These are phyloP conservation scores for Davidsoniella virescens DNA, from an alignment of 2,329 filamentous ascomycete species.

Conservation along the genomic window DNA sequence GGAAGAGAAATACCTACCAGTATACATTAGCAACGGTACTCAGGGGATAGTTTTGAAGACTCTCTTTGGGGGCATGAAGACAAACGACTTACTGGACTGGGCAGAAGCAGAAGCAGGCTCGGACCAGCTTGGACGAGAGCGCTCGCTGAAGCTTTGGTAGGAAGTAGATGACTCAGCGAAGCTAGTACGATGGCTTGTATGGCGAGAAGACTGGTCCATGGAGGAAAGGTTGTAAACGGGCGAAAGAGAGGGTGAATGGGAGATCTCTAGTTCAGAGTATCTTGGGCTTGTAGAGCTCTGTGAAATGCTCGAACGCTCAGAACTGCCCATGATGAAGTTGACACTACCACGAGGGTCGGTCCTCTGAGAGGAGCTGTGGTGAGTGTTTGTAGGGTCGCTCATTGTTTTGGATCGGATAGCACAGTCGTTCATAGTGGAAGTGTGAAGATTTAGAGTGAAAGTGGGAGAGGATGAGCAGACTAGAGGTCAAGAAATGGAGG, in stretches of 20 bases:
- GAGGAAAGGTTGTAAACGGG: slow-evolving; percentile 2
- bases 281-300: too few species aligned
- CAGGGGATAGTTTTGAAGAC: too few species aligned
- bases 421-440: too few species aligned
- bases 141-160: not conserved
- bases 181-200: not conserved
- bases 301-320: not conserved
- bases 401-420: too few species aligned
- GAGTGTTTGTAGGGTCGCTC: not conserved
- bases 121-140: not conserved
- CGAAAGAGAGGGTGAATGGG: slow-evolving; percentile 3
- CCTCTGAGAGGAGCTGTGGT: not conserved
- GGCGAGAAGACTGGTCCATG: not conserved
- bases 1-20: slow-evolving; percentile 3
- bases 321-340: slow-evolving; percentile 1
- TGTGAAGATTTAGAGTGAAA: not conserved
- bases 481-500: too few species aligned
- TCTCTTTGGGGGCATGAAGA: not conserved
- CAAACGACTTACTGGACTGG: not conserved
- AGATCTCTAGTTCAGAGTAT: not conserved
- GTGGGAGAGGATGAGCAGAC: too few species aligned
- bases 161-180: not conserved
- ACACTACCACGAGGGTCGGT: slow-evolving; percentile 4
- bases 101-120: not conserved
- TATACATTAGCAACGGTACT: too few species aligned